These are phyloP conservation scores for Artemisia argyi DNA, from an alignment of 129 eudicot genomes.

Conservation along the genomic window DNA sequence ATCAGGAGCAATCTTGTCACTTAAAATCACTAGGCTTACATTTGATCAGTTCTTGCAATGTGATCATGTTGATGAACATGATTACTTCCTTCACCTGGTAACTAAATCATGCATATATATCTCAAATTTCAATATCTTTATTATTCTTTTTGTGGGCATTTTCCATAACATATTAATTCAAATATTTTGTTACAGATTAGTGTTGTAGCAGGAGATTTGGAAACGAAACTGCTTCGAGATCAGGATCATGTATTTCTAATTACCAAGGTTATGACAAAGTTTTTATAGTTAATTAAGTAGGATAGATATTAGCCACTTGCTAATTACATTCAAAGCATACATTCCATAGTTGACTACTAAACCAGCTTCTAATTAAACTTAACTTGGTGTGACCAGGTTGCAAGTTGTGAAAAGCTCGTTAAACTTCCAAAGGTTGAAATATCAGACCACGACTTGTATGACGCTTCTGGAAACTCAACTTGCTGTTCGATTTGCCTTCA, in stretches of 20 bases:
- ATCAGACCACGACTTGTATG: slow-evolving; percentile 21
- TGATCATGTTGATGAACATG: slow-evolving; percentile 28
- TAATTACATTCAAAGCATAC: slow-evolving; percentile 6
- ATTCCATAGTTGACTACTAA: slow-evolving; percentile 14
- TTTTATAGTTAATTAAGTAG: background rate
- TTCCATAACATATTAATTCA: background rate
- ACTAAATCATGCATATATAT: background rate
- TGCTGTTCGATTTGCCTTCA: slow-evolving; percentile 43
- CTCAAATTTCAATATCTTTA: background rate
- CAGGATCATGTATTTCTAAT: slow-evolving; percentile 29
- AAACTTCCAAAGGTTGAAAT: slow-evolving; percentile 37
- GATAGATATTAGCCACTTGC: background rate
- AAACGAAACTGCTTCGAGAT: slow-evolving; percentile 32
- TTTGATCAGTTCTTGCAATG: slow-evolving; percentile 20
- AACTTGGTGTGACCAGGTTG: slow-evolving; percentile 22
- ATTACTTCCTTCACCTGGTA: slow-evolving; percentile 32
- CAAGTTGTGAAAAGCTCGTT: slow-evolving; percentile 35
- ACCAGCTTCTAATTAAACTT: background rate
- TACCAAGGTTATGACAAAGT: slow-evolving; percentile 22
- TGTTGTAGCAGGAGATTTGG: slow-evolving; percentile 28
- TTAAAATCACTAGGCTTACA: slow-evolving; percentile 15
- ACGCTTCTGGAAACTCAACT: slow-evolving; percentile 29
- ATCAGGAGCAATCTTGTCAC: slow-evolving; percentile 32
- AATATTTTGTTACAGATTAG: slow-evolving; percentile 24
- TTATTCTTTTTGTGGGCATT: background rate